Conservation (phyloP, 1,284 basidiomycete species). For the Leccinum griseonigrum region DNA sequence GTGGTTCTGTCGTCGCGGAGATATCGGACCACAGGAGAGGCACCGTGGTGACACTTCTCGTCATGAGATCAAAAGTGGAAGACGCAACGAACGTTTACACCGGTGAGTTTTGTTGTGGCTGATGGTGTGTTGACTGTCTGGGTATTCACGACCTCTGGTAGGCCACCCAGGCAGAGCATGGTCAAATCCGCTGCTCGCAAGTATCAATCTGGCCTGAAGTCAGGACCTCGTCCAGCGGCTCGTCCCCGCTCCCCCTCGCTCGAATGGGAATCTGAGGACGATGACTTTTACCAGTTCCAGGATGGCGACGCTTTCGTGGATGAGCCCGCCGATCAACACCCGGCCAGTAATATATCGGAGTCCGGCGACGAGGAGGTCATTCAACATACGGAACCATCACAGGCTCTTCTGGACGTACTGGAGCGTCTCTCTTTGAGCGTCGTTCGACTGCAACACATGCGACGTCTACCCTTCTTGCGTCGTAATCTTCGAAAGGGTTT, state of each 20-base stretch:
- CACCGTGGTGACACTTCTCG: not conserved
- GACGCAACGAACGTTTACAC: not conserved
- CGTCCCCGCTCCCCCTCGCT: not conserved
- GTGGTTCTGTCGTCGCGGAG: conserved; percentile 19
- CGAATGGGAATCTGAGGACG: conserved; percentile 10
- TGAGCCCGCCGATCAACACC: not conserved
- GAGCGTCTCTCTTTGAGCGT: conserved; percentile 17
- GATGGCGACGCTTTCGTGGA: conserved; percentile 8
- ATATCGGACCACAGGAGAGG: conserved; percentile 5
- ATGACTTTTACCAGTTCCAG: not conserved
- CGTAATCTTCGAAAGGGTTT: conserved; percentile 52
- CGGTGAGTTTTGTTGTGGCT: conserved; percentile 11
- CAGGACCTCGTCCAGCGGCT: not conserved
- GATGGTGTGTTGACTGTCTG: not conserved
- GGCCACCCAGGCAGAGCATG: conserved; percentile 7
- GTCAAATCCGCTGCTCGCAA: conserved; percentile 11
- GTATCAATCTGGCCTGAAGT: conserved; percentile 11
- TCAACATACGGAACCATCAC: conserved; percentile 15
- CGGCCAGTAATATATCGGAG: conserved; percentile 11
- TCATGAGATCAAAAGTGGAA: not conserved
- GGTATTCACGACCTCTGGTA: conserved; percentile 10
- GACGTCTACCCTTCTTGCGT: conserved; percentile 50
- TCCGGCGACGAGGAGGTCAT: conserved; percentile 3
- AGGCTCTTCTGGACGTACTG: conserved; percentile 22
- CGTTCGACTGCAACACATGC: conserved; percentile 21